phyloP scores from a whole-genome alignment of 1,284 basidiomycete genomes.

The Puccinia coronata region DNA sequence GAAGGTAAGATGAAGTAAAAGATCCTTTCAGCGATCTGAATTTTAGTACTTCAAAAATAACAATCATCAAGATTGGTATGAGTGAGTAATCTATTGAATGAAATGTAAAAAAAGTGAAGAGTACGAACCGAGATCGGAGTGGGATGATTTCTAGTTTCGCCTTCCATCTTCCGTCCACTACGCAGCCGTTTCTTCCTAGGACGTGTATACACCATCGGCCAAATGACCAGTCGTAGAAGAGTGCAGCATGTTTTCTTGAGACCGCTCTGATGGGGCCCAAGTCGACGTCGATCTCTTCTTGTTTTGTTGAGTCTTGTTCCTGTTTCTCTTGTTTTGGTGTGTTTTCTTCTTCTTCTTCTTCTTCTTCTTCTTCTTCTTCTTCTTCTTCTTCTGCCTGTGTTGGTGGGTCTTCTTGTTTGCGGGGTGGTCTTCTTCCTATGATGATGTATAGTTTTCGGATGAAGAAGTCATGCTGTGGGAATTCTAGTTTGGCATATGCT shows the following conservation, averaged over 20 bases:
- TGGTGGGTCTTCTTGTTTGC: neutral
- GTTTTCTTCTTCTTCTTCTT: too few species aligned
- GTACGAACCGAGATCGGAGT: constrained; percentile 73
- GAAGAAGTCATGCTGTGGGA: constrained; percentile 49
- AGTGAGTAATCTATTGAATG: neutral
- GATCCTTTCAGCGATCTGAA: constrained; percentile 95
- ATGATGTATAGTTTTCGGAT: constrained; percentile 34
- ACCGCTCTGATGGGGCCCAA: constrained; percentile 95
- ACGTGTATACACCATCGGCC: constrained; percentile 88
- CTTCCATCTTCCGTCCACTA: constrained; percentile 95
- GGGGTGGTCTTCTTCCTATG: constrained; percentile 40
- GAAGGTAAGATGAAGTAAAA: constrained; percentile 90
- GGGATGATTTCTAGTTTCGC: constrained; percentile 81
- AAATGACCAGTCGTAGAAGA: constrained; percentile 83
- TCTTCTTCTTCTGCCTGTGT: neutral
- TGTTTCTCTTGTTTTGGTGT: too few species aligned
- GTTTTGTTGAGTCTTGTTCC: neutral
- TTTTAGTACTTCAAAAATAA: constrained; percentile 73
- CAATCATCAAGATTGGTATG: neutral
- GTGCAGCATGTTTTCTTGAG: constrained; percentile 90
- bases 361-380: too few species aligned
- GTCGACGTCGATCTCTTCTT: constrained; percentile 72
- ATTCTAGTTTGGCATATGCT: constrained; percentile 47
- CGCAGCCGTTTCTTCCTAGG: constrained; percentile 91
- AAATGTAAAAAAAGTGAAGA: neutral